Base-by-base conservation (phyloP, 148 eudicot genomes). In the Persicaria tinctoria region DNA sequence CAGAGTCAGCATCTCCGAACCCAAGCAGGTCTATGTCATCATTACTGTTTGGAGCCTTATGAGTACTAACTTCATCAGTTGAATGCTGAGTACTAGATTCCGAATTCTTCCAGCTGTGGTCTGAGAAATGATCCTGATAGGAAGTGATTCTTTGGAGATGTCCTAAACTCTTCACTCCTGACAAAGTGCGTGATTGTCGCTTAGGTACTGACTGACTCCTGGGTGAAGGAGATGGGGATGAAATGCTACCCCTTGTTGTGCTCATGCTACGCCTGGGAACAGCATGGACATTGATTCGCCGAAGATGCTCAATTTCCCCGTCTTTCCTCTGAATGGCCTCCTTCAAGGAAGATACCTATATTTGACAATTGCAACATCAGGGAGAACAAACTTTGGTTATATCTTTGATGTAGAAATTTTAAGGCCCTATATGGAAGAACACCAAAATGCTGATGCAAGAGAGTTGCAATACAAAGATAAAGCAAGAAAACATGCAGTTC, bases 1-100 rank as follows among this genome's bases (percentile, higher is more conserved):
- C 98, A 38, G 83, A 82, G 72, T 91, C 98, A 47, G 45, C 90
- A 77, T 89, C 91, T 70, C 90, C 96, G 71, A 95, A 87, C 78
- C 93, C 92, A 73, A 95, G 77, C 56, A 95, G 89, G 72, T 90
- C 96, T 5, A 79, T 66, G 49, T 95, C 98, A 27, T 91, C 96
- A 73, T 82, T 63, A 62, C 74, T 74, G 74, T 74, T 84, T 76
- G 69, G 86, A 82, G 54, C 79, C 46, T 77, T 86, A 68, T 78
- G 89, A 75, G 85, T 86, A 80, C 80, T 85, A 41, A 82, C 72
- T 11, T 85, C 93, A 77, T 91, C 94, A 14, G 70, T 78, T 13
- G 97, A 91, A 20, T 83, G 96, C 75, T 80, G 97, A 64, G 94
- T 90, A 56, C 92, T 89, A 48, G 86, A 80, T 79, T 89, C 96